Base-by-base conservation (phyloP, 1,139 yeast genomes). In the Ogataea hybrid region DNA sequence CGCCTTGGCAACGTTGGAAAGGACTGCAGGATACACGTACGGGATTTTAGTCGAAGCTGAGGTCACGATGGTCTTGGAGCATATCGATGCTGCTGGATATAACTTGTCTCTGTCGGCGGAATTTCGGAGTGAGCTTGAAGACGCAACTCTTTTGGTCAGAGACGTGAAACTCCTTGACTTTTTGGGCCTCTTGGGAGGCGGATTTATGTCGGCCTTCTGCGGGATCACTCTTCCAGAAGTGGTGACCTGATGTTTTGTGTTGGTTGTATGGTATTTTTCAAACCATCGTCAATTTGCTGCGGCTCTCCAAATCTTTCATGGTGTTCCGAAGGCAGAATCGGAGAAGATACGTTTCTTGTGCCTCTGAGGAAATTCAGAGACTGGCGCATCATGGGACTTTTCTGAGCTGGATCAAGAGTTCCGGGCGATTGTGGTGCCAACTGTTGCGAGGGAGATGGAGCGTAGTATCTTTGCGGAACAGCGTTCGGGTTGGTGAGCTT, bases 21-120 rank as follows among this genome's bases (percentile, higher is more conserved):
- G 68, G 57, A 88, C 58, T 1, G 97, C 97, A 1, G 97, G 97
- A 61, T 92, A 89, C 3, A 89, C 89, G 17, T 71, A 63, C 3
- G 94, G 90, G 41, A 73, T 75, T 44, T 70, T 71, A 3, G 35
- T 30, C 8, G 75, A 60, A 9, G 75, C 63, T 1, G 75, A 58
- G 2, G 75, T 63, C 11, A 69, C 65, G 29, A 71, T 62, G 0
- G 81, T 68, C 32, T 75, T 60, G 27, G 64, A 58, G 11, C 49
- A 44, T 2, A 58, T 35, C 0, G 61, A 54, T 6, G 58, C 48
- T 7, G 52, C 42, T 8, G 56, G 51, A 6, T 48, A 47, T 25
- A 53, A 42, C 34, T 58, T 55, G 15, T 48, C 51, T 28, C 49
- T 57, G 28, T 56, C 59, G 11, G 54, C 57, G 5, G 58, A 46